Percentiles rank a stretch among this genome's conserved stretches.
phyloP scores from a whole-genome alignment of 371 early-diverging fungal species.

The Mucor mucedo region DNA sequence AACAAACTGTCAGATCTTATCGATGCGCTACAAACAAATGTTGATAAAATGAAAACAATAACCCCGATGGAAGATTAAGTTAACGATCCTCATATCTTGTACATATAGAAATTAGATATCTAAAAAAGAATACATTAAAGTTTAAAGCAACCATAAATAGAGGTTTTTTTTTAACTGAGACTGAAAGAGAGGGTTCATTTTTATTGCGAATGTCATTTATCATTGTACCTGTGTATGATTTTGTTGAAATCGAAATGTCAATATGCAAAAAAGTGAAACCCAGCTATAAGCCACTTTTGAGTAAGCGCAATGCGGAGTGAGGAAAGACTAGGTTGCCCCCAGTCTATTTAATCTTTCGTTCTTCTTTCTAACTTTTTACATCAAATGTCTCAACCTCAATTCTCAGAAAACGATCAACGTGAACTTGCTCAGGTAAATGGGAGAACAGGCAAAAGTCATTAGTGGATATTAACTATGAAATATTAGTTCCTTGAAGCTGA shows the following conservation, averaged over 20 bases:
- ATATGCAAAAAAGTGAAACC: background rate
- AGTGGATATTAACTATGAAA: too few relatives aligned
- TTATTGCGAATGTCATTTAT: too few relatives aligned
- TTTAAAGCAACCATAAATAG: too few relatives aligned
- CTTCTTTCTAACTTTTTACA: background rate
- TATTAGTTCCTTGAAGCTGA: slow-evolving; percentile 69
- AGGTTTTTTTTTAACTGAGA: too few relatives aligned
- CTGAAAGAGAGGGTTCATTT: too few relatives aligned
- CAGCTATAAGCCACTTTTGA: background rate
- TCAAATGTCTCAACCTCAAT: slow-evolving; percentile 45
- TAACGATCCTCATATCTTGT: too few relatives aligned
- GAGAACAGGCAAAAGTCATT: too few relatives aligned
- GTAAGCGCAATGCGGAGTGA: background rate
- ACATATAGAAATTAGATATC: too few relatives aligned
- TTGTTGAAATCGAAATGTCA: too few relatives aligned
- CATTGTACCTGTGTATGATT: too few relatives aligned
- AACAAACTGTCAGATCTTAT: background rate
- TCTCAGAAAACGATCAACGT: slow-evolving; percentile 63
- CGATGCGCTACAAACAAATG: background rate
- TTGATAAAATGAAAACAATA: background rate
- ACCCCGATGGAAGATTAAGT: background rate
- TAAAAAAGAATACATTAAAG: too few relatives aligned
- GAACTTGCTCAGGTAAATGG: slow-evolving; percentile 57
- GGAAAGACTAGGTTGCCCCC: background rate
- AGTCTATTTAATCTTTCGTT: slow-evolving; percentile 6